phyloP scores from a whole-genome alignment of 768 basidiomycete genomes.

The Termitomyces sp. region DNA sequence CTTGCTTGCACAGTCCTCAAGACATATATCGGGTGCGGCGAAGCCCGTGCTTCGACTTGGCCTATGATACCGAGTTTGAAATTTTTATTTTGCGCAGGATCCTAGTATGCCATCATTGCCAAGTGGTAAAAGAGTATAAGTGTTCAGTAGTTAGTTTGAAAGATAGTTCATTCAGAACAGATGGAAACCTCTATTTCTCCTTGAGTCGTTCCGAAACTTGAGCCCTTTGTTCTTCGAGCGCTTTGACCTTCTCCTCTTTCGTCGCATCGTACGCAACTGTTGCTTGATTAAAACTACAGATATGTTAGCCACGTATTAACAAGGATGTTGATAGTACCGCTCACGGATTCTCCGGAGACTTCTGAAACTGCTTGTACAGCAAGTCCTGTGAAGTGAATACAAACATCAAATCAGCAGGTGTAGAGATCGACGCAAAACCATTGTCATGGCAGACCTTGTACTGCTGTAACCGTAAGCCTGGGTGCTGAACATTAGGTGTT shows the following conservation, averaged over 20 bases:
- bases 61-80: neutral
- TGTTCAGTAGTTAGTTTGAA: neutral
- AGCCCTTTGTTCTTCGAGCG: slow-evolving; percentile 64
- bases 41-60: neutral
- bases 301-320: neutral
- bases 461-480: slow-evolving; percentile 87
- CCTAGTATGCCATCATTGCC: neutral
- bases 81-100: neutral
- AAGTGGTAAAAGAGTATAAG: neutral
- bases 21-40: neutral
- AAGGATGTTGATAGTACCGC: slow-evolving; percentile 18
- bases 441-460: slow-evolving; percentile 55
- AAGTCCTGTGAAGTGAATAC: slow-evolving; percentile 52
- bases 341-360: slow-evolving; percentile 93
- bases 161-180: neutral
- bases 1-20: neutral
- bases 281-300: slow-evolving; percentile 76
- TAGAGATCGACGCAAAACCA: neutral
- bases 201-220: slow-evolving; percentile 66
- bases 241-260: slow-evolving; percentile 82
- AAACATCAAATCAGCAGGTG: slow-evolving; percentile 4
- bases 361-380: slow-evolving; percentile 93
- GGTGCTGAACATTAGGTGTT: slow-evolving; percentile 50
- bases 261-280: slow-evolving; percentile 78
- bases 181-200: slow-evolving; percentile 25